A percentile compares a stretch with the other conserved stretches of the same genome.
These are phyloP conservation scores for Ceratonia siliqua DNA, from an alignment of 306 rosid species.

Conservation along the genomic window DNA sequence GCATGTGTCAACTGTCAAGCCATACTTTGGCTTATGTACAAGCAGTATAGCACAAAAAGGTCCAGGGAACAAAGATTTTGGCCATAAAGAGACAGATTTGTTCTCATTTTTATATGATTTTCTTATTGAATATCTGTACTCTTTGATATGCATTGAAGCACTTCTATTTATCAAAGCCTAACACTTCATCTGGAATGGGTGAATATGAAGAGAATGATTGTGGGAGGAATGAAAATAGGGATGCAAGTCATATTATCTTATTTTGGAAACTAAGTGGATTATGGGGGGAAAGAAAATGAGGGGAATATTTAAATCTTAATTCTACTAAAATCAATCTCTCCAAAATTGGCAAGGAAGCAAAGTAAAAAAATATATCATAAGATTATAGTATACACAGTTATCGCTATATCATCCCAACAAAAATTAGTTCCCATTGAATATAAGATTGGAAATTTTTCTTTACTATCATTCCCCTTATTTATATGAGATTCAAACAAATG, in stretches of 20 bases:
- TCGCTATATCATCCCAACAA: neutral
- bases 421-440: neutral
- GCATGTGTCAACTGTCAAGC: constrained; percentile 2
- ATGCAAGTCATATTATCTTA: neutral
- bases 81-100: neutral
- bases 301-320: neutral
- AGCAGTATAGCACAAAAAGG: neutral
- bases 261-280: neutral
- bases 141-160: neutral
- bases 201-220: neutral
- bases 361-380: too few relatives aligned
- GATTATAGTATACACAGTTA: neutral
- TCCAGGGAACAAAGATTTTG: neutral
- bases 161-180: neutral
- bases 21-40: neutral
- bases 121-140: neutral
- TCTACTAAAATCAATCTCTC: neutral
- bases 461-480: neutral
- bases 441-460: neutral
- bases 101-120: neutral
- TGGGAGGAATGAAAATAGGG: neutral
- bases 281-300: neutral
- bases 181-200: neutral
- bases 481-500: neutral
- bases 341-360: neutral